phyloP scores from a whole-genome alignment of 768 basidiomycete genomes.

The Rhodotorula babjevae region DNA sequence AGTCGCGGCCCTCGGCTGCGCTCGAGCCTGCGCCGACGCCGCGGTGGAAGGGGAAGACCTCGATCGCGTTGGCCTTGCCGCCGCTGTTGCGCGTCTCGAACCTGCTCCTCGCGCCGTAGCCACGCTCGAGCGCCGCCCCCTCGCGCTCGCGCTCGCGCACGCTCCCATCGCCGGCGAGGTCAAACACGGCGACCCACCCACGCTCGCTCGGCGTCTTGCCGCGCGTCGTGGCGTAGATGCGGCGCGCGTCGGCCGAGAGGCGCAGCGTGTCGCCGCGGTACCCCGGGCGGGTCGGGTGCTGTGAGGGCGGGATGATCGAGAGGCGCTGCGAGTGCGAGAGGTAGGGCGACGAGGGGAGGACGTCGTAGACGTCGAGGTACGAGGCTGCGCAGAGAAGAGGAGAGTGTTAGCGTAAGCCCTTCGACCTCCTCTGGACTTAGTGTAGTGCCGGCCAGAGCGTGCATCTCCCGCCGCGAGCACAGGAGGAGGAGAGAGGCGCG shows the following conservation, averaged over 20 bases:
- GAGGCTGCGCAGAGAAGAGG: conserved; percentile 17
- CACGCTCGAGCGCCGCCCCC: neutral
- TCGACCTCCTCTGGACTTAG: no score
- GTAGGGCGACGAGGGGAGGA: conserved; percentile 11
- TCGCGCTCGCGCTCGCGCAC: conserved; percentile 7
- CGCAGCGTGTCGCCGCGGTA: conserved; percentile 45
- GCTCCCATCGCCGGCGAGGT: conserved; percentile 17
- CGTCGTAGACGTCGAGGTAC: conserved; percentile 43
- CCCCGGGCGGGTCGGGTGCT: conserved; percentile 22
- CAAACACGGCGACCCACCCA: conserved; percentile 41
- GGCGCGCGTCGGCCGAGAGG: conserved; percentile 30
- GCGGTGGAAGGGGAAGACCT: conserved; percentile 34
- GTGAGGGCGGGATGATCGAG: conserved; percentile 38
- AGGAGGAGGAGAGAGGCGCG: no score
- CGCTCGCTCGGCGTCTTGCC: conserved; percentile 33
- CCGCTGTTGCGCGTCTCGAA: conserved; percentile 42
- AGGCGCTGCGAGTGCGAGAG: conserved; percentile 39
- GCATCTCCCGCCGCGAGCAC: no score
- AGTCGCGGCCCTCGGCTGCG: conserved; percentile 25
- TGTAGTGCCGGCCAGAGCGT: no score
- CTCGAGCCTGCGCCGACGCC: neutral
- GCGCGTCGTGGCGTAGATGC: conserved; percentile 43
- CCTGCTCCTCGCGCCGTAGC: conserved; percentile 20
- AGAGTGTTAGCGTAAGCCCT: no score
- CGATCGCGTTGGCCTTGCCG: conserved; percentile 45